These are phyloP conservation scores for Phytophthora foliorum DNA, from an alignment of 352 stramenopile genomes.

Conservation along the genomic window DNA sequence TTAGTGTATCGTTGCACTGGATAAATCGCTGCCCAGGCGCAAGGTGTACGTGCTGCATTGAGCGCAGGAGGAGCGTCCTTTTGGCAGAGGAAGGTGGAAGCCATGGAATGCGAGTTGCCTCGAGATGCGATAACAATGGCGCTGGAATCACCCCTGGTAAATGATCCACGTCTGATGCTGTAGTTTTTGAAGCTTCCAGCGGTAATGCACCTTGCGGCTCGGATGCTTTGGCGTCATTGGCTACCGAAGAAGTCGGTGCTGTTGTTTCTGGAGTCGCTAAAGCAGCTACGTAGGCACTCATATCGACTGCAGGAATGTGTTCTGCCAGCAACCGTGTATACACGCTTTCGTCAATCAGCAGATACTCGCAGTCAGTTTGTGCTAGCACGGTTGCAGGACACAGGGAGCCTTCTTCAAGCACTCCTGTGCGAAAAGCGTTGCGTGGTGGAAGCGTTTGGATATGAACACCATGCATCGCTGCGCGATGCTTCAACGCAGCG, in stretches of 20 bases:
- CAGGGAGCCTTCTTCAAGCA: constrained; percentile 47
- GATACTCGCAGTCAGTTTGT: constrained; percentile 61
- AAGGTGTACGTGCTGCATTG: constrained; percentile 41
- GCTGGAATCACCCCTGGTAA: constrained; percentile 18
- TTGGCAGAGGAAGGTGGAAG: constrained; percentile 39
- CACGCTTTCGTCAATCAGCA: constrained; percentile 57
- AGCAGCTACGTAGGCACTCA: constrained; percentile 22
- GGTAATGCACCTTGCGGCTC: background rate
- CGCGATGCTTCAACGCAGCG: constrained; percentile 38
- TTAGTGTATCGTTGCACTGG: constrained; percentile 46
- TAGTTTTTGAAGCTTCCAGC: background rate
- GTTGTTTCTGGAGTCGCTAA: background rate
- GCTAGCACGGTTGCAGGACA: constrained; percentile 64
- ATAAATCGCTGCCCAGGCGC: constrained; percentile 54
- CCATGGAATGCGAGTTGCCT: constrained; percentile 43
- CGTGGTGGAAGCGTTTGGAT: constrained; percentile 60
- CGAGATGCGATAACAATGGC: constrained; percentile 40
- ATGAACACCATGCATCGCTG: constrained; percentile 61
- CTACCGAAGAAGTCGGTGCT: background rate
- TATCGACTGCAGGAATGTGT: constrained; percentile 48
- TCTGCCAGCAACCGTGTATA: constrained; percentile 51
- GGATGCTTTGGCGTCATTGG: background rate
- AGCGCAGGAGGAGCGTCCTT: constrained; percentile 48
- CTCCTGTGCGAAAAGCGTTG: constrained; percentile 69
- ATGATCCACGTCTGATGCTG: background rate